A percentile compares a stretch with the other conserved stretches of the same genome.
These are phyloP conservation scores for Stygiomarasmius scandens DNA, from an alignment of 1,284 basidiomycete species.

Conservation along the genomic window DNA sequence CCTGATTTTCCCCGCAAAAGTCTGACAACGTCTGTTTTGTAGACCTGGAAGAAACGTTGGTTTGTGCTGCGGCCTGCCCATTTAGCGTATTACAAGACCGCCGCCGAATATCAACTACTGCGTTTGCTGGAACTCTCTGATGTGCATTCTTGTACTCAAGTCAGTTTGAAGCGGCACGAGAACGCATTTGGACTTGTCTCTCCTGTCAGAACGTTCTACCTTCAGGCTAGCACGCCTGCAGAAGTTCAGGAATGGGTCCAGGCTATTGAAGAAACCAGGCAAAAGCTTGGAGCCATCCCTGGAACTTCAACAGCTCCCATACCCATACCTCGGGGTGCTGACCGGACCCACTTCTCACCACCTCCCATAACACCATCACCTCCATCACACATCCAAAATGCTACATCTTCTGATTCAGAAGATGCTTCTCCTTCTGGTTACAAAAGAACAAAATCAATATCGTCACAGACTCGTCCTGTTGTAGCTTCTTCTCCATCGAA, in stretches of 20 bases:
- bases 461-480: constrained; percentile 43
- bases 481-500: constrained; percentile 44
- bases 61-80: constrained; percentile 93
- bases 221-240: constrained; percentile 72
- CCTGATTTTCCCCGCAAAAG: not conserved
- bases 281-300: constrained; percentile 61
- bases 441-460: constrained; percentile 35
- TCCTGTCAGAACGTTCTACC: constrained; percentile 89
- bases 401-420: constrained; percentile 77
- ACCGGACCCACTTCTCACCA: constrained; percentile 28
- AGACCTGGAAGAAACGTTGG: constrained; percentile 99
- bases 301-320: constrained; percentile 55
- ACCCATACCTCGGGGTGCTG: constrained; percentile 40
- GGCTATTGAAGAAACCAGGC: constrained; percentile 79
- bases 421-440: constrained; percentile 56
- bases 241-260: constrained; percentile 88
- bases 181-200: constrained; percentile 95
- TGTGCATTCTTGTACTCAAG: constrained; percentile 88
- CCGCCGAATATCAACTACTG: constrained; percentile 90
- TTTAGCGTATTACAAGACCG: constrained; percentile 96
- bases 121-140: constrained; percentile 88
- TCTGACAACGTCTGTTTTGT: constrained; percentile 15
- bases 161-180: constrained; percentile 87
- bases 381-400: constrained; percentile 35
- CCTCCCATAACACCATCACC: constrained; percentile 47